These are phyloP conservation scores for Coprinopsis sp. DNA, from an alignment of 768 basidiomycete genomes.

Conservation along the genomic window DNA sequence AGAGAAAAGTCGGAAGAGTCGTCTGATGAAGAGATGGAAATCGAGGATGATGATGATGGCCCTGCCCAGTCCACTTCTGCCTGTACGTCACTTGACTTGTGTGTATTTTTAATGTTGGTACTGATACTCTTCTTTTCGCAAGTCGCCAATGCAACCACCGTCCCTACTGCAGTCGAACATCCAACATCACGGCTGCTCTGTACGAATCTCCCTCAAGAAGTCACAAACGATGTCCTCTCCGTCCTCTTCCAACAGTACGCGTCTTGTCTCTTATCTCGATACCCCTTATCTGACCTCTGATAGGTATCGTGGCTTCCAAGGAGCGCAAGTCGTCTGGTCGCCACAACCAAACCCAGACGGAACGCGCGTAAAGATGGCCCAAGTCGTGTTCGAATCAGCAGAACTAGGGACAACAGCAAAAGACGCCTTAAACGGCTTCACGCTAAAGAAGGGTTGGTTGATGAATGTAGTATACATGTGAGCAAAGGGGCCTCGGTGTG, in stretches of 20 bases:
- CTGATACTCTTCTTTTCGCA: slow-evolving; percentile 25
- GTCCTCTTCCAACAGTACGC: slow-evolving; percentile 91
- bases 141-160: slow-evolving; percentile 31
- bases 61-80: slow-evolving; percentile 35
- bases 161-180: slow-evolving; percentile 48
- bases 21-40: slow-evolving; percentile 76
- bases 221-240: slow-evolving; percentile 79
- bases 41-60: slow-evolving; percentile 91
- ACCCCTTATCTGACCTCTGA: slow-evolving; percentile 1
- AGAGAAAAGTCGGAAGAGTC: slow-evolving; percentile 58
- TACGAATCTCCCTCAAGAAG: slow-evolving; percentile 87
- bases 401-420: slow-evolving; percentile 75
- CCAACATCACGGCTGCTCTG: slow-evolving; percentile 65
- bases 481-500: slow-evolving; percentile 14
- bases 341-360: slow-evolving; percentile 63
- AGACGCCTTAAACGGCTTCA: slow-evolving; percentile 80
- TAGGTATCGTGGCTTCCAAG: slow-evolving; percentile 83
- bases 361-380: slow-evolving; percentile 71
- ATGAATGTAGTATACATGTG: slow-evolving; percentile 75
- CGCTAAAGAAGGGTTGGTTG: slow-evolving; percentile 80
- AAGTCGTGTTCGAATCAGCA: slow-evolving; percentile 71
- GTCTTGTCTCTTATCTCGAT: slow-evolving; percentile 4
- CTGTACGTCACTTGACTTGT: slow-evolving; percentile 41
- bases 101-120: slow-evolving; percentile 15
- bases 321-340: slow-evolving; percentile 64